Conservation (phyloP, 805 yeast genomes). For the Zygoascus flipseniorum region DNA sequence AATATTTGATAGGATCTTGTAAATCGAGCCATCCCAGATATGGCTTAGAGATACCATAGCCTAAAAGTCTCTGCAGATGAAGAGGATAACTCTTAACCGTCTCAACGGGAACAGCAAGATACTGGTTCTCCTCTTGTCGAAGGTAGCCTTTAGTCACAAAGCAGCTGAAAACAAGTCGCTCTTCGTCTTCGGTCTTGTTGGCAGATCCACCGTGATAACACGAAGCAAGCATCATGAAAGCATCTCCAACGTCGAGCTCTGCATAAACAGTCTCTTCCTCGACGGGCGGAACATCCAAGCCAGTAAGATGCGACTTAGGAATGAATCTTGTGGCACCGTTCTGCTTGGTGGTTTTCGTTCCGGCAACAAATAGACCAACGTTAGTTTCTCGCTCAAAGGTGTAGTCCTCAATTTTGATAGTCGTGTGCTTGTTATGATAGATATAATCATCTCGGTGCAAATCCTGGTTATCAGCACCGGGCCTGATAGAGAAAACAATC, state of each 20-base stretch:
- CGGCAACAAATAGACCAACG: constrained; percentile 3
- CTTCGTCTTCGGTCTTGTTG: constrained; percentile 4
- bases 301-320: constrained; percentile 3
- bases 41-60: constrained; percentile 1
- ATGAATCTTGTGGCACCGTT: constrained; percentile 5
- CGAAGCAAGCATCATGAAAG: constrained; percentile 4
- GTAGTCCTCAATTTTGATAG: neutral
- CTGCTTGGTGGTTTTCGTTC: constrained; percentile 1
- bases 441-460: constrained; percentile 3
- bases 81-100: neutral
- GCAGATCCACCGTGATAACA: constrained; percentile 7
- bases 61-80: constrained; percentile 1
- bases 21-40: constrained; percentile 5
- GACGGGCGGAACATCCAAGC: neutral
- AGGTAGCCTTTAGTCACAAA: constrained; percentile 2
- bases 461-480: constrained; percentile 5
- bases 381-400: constrained; percentile 1
- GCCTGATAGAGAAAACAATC: constrained; percentile 1
- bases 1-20: neutral
- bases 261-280: constrained; percentile 1
- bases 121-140: constrained; percentile 5
- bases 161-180: constrained; percentile 1
- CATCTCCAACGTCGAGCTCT: constrained; percentile 3
- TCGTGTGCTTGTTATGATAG: neutral
- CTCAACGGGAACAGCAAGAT: neutral